Base-by-base conservation (phyloP, 1,139 yeast species). In the Taphrina betulina region DNA sequence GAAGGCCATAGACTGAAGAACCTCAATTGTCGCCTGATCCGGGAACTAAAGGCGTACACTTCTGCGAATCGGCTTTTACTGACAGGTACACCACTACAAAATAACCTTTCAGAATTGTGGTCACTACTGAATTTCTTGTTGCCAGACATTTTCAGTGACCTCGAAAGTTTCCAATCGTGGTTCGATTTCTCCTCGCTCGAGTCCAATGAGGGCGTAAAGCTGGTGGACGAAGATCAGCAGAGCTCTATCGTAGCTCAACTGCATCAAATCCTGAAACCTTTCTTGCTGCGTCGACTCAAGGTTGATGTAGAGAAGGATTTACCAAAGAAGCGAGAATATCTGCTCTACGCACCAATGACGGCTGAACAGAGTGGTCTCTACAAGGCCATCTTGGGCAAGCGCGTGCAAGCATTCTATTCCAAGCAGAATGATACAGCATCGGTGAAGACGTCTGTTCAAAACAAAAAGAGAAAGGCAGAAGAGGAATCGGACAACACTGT, bases 1-100 rank as follows among this genome's bases (percentile, higher is more conserved):
- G 97, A 90, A 69, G 97, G 97, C 3, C 97, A 90, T 69, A 75
- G 97, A 40, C 73, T 90, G 62, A 92, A 90, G 65, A 90, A 90
- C 66, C 78, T 82, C 63, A 82, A 89, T 63, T 85, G 95, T 67
- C 73, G 82, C 61, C 73, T 90, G 60, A 83, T 90, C 56, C 77
- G 77, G 57, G 81, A 82, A 60, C 75, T 90, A 62, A 89, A 87
- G 65, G 77, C 76, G 62, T 74, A 87, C 29, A 73, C 78, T 31
- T 64, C 73, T 3, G 74, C 75, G 3, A 90, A 90, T 66, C 73
- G 96, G 60, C 71, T 90, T 51, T 71, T 90, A 36, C 72, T 90
- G 14, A 90, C 97, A 0, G 97, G 97, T 14, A 57, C 60, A 10
- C 60, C 60, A 16, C 38, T 57, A 8, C 60, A 57, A 17, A 57